These are phyloP conservation scores for Cytospora piceae DNA, from an alignment of 2,329 filamentous ascomycete genomes.

Conservation along the genomic window DNA sequence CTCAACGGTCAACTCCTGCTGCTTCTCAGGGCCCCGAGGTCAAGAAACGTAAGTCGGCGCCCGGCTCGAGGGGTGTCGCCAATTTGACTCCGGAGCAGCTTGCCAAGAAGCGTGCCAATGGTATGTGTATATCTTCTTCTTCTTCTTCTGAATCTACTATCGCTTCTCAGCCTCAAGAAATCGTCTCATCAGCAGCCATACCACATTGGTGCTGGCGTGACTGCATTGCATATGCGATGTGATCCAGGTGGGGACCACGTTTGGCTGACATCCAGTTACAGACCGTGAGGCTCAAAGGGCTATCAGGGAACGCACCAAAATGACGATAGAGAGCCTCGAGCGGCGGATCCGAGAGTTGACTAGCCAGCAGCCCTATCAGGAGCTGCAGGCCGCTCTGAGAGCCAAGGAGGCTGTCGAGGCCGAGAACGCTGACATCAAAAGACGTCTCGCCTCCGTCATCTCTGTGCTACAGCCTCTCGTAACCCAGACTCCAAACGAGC, in stretches of 20 bases:
- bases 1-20: slow-evolving; percentile 21
- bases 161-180: background rate
- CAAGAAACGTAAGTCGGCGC: slow-evolving; percentile 52
- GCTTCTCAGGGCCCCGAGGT: slow-evolving; percentile 19
- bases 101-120: slow-evolving; percentile 66
- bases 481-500: slow-evolving; percentile 36
- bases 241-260: slow-evolving; percentile 12
- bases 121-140: slow-evolving; percentile 41
- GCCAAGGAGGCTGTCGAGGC: slow-evolving; percentile 78
- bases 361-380: slow-evolving; percentile 79
- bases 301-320: slow-evolving; percentile 80
- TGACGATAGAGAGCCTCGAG: slow-evolving; percentile 77
- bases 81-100: slow-evolving; percentile 76
- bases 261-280: slow-evolving; percentile 40
- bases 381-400: slow-evolving; percentile 74
- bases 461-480: slow-evolving; percentile 66
- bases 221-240: slow-evolving; percentile 7
- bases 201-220: slow-evolving; percentile 3
- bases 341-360: slow-evolving; percentile 74
- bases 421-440: slow-evolving; percentile 79
- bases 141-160: background rate
- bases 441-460: slow-evolving; percentile 67
- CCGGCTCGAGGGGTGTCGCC: slow-evolving; percentile 55
- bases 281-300: slow-evolving; percentile 86
- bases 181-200: background rate